phyloP scores from a whole-genome alignment of 805 yeast genomes.

The Starmerella powellii region DNA sequence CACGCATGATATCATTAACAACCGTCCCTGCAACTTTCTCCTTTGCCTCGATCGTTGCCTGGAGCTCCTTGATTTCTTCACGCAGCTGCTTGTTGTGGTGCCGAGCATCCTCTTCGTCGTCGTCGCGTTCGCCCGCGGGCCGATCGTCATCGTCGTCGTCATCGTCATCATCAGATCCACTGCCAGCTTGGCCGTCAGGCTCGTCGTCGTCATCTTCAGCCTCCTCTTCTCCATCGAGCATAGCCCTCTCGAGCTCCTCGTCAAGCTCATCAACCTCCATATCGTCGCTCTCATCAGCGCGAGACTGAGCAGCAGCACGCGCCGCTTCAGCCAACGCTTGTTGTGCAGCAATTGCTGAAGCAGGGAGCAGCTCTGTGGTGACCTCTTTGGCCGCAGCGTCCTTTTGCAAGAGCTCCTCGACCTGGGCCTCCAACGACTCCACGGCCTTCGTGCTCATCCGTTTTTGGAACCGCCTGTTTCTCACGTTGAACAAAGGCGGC shows the following conservation, averaged over 20 bases:
- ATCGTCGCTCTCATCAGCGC: slow-evolving; percentile 29
- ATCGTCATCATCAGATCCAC: slow-evolving; percentile 42
- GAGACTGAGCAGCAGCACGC: slow-evolving; percentile 29
- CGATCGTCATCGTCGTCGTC: slow-evolving; percentile 47
- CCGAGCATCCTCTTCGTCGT: slow-evolving; percentile 39
- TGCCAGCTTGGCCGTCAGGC: slow-evolving; percentile 23
- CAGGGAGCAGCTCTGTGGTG: slow-evolving; percentile 56
- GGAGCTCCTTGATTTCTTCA: slow-evolving; percentile 79
- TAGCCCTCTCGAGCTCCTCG: slow-evolving; percentile 27
- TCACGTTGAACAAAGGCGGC: slow-evolving; percentile 62
- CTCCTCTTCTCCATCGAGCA: slow-evolving; percentile 27
- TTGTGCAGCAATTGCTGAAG: slow-evolving; percentile 27
- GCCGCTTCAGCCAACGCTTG: slow-evolving; percentile 27
- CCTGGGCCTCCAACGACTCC: slow-evolving; percentile 65
- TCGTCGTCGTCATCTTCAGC: slow-evolving; percentile 23
- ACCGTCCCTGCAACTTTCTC: slow-evolving; percentile 58
- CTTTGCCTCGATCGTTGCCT: slow-evolving; percentile 62
- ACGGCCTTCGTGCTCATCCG: slow-evolving; percentile 59
- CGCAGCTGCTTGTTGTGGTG: slow-evolving; percentile 62
- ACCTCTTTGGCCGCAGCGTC: slow-evolving; percentile 80
- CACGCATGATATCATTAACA: slow-evolving; percentile 71
- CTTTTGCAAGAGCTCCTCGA: slow-evolving; percentile 56
- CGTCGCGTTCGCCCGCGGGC: slow-evolving; percentile 40
- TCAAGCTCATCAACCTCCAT: slow-evolving; percentile 27
- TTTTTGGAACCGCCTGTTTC: slow-evolving; percentile 57